Evolutionary conservation across 805 yeast genomes (phyloP).

Genomic region (Starmera amethionina): DNA sequence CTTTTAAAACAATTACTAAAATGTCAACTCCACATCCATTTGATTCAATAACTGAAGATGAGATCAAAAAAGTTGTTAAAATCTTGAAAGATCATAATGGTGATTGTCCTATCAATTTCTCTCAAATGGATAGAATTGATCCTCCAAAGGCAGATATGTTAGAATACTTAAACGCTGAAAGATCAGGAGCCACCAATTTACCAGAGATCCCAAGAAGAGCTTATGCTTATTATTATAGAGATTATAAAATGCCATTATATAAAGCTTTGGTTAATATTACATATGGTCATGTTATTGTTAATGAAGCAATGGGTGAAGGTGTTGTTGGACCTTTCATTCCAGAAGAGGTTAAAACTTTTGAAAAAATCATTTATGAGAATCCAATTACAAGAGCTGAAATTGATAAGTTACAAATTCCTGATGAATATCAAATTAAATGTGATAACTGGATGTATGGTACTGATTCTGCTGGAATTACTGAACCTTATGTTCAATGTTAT

Average conservation of each 20-base stretch:
- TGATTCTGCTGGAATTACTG: slow-evolving; percentile 39
- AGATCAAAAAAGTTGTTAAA: slow-evolving; percentile 46
- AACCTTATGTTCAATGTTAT: slow-evolving; percentile 62
- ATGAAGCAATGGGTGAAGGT: slow-evolving; percentile 46
- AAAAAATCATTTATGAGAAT: slow-evolving; percentile 38
- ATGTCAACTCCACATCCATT: slow-evolving; percentile 37
- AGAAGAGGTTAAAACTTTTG: slow-evolving; percentile 49
- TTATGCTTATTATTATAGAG: slow-evolving; percentile 55
- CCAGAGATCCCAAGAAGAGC: slow-evolving; percentile 62
- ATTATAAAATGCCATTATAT: slow-evolving; percentile 42
- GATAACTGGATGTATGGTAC: slow-evolving; percentile 89
- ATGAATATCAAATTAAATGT: slow-evolving; percentile 38
- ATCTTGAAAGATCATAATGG: slow-evolving; percentile 50
- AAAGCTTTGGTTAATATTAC: slow-evolving; percentile 66
- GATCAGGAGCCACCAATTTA: slow-evolving; percentile 32
- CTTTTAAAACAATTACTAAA: not conserved
- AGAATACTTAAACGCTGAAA: slow-evolving; percentile 59
- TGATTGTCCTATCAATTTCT: slow-evolving; percentile 48
- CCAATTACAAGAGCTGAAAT: slow-evolving; percentile 56
- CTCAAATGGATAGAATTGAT: slow-evolving; percentile 58
- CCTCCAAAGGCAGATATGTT: slow-evolving; percentile 73
- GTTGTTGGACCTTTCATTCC: slow-evolving; percentile 64
- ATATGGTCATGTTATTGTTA: slow-evolving; percentile 50
- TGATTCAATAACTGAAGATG: slow-evolving; percentile 49
- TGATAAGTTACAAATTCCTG: slow-evolving; percentile 56